A percentile compares a stretch with the other conserved stretches of the same genome.
phyloP scores from a whole-genome alignment of 2,329 filamentous ascomycete species.

The Neonectria sp. region DNA sequence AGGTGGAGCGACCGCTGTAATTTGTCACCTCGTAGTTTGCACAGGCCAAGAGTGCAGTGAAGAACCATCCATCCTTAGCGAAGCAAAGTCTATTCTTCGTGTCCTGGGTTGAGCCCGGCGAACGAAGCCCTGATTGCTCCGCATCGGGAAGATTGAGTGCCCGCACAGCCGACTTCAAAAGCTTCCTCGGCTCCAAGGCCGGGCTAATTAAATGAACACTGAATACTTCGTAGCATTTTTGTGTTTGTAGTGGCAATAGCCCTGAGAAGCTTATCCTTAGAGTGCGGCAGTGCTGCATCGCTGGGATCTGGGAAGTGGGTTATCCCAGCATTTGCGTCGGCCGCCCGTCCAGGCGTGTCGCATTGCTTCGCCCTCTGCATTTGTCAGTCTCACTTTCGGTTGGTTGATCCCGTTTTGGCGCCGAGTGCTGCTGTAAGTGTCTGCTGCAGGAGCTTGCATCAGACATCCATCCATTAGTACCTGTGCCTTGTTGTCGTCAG shows the following conservation, averaged over 20 bases:
- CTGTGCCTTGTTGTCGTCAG: conserved; percentile 1
- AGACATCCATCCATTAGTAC: background rate
- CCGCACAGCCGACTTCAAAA: conserved; percentile 22
- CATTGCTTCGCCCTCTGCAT: conserved; percentile 3
- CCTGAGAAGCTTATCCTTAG: conserved; percentile 24
- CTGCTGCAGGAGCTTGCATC: background rate
- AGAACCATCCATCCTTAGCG: background rate
- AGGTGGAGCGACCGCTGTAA: background rate
- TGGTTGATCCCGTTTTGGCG: background rate
- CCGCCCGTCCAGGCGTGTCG: conserved; percentile 31
- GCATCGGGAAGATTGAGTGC: conserved; percentile 28
- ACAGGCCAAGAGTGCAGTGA: background rate
- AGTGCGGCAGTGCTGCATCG: conserved; percentile 25
- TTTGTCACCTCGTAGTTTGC: background rate
- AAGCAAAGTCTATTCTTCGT: background rate
- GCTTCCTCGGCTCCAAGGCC: background rate
- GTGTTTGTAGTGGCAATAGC: background rate
- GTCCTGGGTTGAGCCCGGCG: conserved; percentile 17
- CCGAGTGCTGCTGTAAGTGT: background rate
- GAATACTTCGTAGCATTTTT: conserved; percentile 4
- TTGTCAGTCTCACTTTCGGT: conserved; percentile 3
- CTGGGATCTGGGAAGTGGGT: background rate
- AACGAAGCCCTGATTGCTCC: conserved; percentile 24
- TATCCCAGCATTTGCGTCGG: conserved; percentile 31
- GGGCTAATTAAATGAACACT: no score